Conservation (phyloP, 2,329 filamentous ascomycete species). For the Mollisia scopiformis region DNA sequence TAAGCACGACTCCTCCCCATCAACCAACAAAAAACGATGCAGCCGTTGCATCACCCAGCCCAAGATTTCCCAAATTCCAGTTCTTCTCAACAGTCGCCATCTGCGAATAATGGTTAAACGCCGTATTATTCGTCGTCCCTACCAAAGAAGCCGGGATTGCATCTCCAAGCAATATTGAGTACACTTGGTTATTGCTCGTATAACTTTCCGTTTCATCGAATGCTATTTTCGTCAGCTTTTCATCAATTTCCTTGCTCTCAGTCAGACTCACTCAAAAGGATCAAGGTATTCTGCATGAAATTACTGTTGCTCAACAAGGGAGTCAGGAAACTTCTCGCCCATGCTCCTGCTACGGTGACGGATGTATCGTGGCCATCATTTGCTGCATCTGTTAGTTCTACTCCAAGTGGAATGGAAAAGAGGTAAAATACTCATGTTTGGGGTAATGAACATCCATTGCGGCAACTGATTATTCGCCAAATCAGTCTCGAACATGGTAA, state of each 20-base stretch:
- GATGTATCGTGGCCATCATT: conserved; percentile 75
- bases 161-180: conserved; percentile 73
- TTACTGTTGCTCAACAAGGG: conserved; percentile 69
- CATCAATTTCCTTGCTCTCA: no score
- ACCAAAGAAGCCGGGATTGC: conserved; percentile 63
- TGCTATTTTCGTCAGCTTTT: conserved; percentile 44
- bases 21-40: conserved; percentile 51
- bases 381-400: conserved; percentile 42
- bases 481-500: conserved; percentile 70
- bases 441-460: conserved; percentile 74
- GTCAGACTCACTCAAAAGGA: conserved; percentile 59
- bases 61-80: conserved; percentile 69
- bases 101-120: conserved; percentile 73
- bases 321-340: conserved; percentile 69
- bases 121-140: conserved; percentile 68
- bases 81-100: conserved; percentile 66
- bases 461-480: conserved; percentile 65
- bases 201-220: conserved; percentile 80
- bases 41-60: conserved; percentile 43
- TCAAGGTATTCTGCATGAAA: conserved; percentile 75
- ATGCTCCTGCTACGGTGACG: conserved; percentile 68
- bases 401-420: background rate
- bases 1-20: background rate
- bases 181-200: conserved; percentile 65
- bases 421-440: conserved; percentile 60